phyloP scores from a whole-genome alignment of 1,139 yeast genomes.

The Hansenula lynferdii region DNA sequence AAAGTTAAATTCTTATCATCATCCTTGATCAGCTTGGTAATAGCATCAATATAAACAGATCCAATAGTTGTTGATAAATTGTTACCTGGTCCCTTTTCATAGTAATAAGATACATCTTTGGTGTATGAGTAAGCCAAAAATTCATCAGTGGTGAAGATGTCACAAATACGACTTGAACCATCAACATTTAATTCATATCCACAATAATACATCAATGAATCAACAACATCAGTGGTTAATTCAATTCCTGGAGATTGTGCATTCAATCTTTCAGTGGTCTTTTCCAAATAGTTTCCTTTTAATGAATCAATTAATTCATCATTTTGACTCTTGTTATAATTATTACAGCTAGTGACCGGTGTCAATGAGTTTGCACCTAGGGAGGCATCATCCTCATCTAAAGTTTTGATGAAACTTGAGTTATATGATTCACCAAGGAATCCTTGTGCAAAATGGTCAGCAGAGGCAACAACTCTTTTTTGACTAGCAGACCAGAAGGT shows the following conservation, averaged over 20 bases:
- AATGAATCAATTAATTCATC: constrained; percentile 15
- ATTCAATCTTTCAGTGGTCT: constrained; percentile 25
- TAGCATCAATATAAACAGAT: constrained; percentile 44
- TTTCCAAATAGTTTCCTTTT: constrained; percentile 15
- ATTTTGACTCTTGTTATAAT: constrained; percentile 18
- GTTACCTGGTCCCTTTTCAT: constrained; percentile 48
- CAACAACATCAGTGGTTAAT: constrained; percentile 35
- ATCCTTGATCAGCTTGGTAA: constrained; percentile 34
- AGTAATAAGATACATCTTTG: constrained; percentile 40
- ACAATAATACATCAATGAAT: constrained; percentile 38
- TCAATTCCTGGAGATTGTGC: constrained; percentile 33
- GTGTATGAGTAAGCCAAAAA: constrained; percentile 39
- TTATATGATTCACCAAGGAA: constrained; percentile 10
- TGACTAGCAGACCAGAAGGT: constrained; percentile 15
- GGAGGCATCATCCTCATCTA: constrained; percentile 23
- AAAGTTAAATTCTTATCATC: constrained; percentile 8
- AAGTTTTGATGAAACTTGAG: constrained; percentile 5
- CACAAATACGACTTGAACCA: constrained; percentile 46
- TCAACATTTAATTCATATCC: constrained; percentile 49
- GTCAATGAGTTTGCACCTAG: constrained; percentile 35
- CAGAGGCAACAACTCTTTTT: constrained; percentile 17
- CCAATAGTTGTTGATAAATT: constrained; percentile 39
- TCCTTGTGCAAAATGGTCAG: constrained; percentile 16
- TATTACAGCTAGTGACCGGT: constrained; percentile 21
- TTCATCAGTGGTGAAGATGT: constrained; percentile 46